Evolutionary conservation across 2,329 filamentous ascomycete species (phyloP).

Genomic region (Scytalidium sp.): DNA sequence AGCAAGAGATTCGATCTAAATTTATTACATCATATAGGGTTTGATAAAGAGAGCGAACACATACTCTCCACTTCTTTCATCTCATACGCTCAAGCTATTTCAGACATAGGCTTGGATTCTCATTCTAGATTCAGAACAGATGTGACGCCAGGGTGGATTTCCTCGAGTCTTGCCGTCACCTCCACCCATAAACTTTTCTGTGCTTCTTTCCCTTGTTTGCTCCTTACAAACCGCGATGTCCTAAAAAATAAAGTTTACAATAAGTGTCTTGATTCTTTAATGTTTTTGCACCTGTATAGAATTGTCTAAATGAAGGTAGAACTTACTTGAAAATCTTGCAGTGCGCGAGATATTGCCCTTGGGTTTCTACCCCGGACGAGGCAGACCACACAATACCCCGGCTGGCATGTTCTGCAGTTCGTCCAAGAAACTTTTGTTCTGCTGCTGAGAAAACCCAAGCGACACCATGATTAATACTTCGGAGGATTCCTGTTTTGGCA

Average conservation of each 20-base stretch:
- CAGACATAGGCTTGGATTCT: too few species aligned
- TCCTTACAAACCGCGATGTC: constrained; percentile 21
- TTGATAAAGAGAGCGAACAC: too few species aligned
- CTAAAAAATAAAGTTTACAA: constrained; percentile 12
- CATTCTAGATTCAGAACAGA: too few species aligned
- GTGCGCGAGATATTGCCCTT: constrained; percentile 14
- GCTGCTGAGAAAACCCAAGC: neutral
- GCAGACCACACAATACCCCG: constrained; percentile 22
- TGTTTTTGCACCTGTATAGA: neutral
- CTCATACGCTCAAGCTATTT: too few species aligned
- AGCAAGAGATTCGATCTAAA: too few species aligned
- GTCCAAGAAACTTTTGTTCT: constrained; percentile 9
- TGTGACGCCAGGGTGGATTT: constrained; percentile 33
- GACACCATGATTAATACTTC: neutral
- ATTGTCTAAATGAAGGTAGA: neutral
- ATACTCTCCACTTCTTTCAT: too few species aligned
- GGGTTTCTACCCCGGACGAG: constrained; percentile 17
- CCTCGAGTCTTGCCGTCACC: constrained; percentile 36
- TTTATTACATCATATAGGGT: too few species aligned
- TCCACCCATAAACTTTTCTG: constrained; percentile 37
- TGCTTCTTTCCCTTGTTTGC: constrained; percentile 30
- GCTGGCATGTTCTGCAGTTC: constrained; percentile 22
- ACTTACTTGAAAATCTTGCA: constrained; percentile 15
- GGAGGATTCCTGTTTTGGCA: neutral
- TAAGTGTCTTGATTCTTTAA: too few species aligned